These are phyloP conservation scores for Stephanodiscus triporus DNA, from an alignment of 108 stramenopile species.

Conservation along the genomic window DNA sequence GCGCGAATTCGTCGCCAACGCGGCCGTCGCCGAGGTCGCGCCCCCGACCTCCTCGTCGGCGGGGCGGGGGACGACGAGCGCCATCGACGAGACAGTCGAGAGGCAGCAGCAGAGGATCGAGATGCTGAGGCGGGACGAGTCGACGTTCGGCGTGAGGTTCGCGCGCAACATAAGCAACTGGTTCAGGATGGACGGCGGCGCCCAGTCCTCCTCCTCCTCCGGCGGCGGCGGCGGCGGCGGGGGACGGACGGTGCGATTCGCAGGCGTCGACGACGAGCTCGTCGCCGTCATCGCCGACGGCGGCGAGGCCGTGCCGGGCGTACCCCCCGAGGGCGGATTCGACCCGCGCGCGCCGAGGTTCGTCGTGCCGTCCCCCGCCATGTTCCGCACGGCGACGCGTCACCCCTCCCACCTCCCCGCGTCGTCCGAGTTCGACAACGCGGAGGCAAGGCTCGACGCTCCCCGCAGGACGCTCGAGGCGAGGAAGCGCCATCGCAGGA, in stretches of 20 bases:
- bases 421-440: neutral
- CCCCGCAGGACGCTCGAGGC: slow-evolving; percentile 11
- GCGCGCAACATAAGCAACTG: slow-evolving; percentile 10
- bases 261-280: neutral
- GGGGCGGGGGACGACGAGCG: neutral
- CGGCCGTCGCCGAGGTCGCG: neutral
- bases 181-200: slow-evolving; percentile 13
- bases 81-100: neutral
- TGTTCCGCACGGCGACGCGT: slow-evolving; percentile 24
- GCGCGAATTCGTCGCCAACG: slow-evolving; percentile 30
- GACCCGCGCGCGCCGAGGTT: slow-evolving; percentile 10
- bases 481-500: slow-evolving; percentile 23
- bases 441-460: slow-evolving; percentile 7
- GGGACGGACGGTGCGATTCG: slow-evolving; percentile 1
- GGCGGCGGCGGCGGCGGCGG: neutral
- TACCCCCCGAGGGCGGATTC: neutral
- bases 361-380: slow-evolving; percentile 30
- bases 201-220: no score
- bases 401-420: slow-evolving; percentile 32
- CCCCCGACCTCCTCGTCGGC: neutral
- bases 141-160: neutral
- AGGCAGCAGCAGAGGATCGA: neutral
- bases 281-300: slow-evolving; percentile 5
- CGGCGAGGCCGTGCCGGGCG: slow-evolving; percentile 11
- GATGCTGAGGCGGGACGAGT: neutral